Evolutionary conservation across 345 rosid genomes (phyloP), one percentile per base, ranked within the genome.

Genomic region (Salix udensis): DNA sequence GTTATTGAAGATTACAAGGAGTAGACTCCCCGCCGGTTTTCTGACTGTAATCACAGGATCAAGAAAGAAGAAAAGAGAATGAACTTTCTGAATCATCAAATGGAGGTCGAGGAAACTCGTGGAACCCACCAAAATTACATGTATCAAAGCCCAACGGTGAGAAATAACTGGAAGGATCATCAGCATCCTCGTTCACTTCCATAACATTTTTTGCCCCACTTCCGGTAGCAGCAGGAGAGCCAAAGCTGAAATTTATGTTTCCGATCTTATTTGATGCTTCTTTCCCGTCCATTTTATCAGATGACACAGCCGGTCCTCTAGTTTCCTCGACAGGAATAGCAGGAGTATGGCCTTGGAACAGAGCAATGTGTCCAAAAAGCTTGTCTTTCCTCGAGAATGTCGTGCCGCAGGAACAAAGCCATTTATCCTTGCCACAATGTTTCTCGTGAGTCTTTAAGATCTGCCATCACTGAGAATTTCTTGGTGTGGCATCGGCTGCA

Each of bases 321-420:
- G 70, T 83, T 71, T 93, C 99, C 36, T 96, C 98, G 1, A 84
- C 84, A 55, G 96, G 90, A 46, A 96, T 91, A 1, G 97, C 98
- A 24, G 99, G 99, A 15, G 98, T 93, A 78, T 96, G 99, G 71
- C 99, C 99, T 70, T 96, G 99, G 88, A 96, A 96, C 64, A 96
- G 86, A 74, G 98, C 83, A 66, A 96, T 91, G 79, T 96, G 99
- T 60, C 99, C 98, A 48, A 96, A 93, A 68, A 96, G 88, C 86
- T 96, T 96, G 84, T 96, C 99, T 91, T 96, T 96, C 90, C 99
- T 87, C 0, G 99, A 96, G 76, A 96, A 96, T 0, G 98, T 93
- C 1, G 99, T 96, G 30, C 99, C 97, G 16, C 99, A 96, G 18
- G 99, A 96, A 79, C 99, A 96, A 46, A 96, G 93, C 98, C 98